Conservation (phyloP, 2,329 filamentous ascomycete species). For the Cryoendolithus antarcticus region DNA sequence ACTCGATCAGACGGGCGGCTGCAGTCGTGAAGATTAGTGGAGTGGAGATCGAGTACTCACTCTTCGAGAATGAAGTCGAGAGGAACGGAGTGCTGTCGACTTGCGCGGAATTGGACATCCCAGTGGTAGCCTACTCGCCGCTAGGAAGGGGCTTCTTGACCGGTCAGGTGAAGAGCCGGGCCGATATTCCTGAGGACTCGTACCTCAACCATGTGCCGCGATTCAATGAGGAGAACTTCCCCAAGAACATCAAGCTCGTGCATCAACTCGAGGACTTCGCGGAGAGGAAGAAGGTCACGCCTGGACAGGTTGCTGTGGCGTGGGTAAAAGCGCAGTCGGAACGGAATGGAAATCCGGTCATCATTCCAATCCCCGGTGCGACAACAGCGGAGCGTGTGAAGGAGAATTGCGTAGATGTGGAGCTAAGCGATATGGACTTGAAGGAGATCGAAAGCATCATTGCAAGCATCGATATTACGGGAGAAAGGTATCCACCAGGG, state of each 20-base stretch:
- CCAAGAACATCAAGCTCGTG: constrained; percentile 52
- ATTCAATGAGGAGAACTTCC: constrained; percentile 51
- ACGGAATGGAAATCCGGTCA: constrained; percentile 30
- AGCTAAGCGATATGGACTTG: constrained; percentile 35
- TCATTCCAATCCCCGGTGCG: constrained; percentile 34
- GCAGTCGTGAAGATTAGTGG: constrained; percentile 44
- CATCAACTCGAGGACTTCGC: constrained; percentile 46
- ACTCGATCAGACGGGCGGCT: constrained; percentile 35
- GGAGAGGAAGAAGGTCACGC: constrained; percentile 39
- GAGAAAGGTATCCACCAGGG: constrained; percentile 27
- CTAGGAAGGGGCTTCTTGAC: constrained; percentile 51
- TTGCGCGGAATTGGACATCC: constrained; percentile 52
- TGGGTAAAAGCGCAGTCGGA: constrained; percentile 36
- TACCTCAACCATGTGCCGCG: constrained; percentile 37
- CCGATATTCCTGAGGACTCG: constrained; percentile 46
- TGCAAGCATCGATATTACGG: constrained; percentile 31
- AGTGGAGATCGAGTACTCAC: constrained; percentile 49
- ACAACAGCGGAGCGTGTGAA: constrained; percentile 25
- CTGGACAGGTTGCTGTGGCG: constrained; percentile 36
- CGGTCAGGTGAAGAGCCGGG: constrained; percentile 36
- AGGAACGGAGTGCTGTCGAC: constrained; percentile 44
- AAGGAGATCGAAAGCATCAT: constrained; percentile 41
- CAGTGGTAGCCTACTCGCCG: constrained; percentile 61
- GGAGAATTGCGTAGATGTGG: constrained; percentile 29
- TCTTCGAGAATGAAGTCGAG: constrained; percentile 45